Evolutionary conservation across 345 rosid genomes (phyloP).

Genomic region (Aquilaria yunnanensis): DNA sequence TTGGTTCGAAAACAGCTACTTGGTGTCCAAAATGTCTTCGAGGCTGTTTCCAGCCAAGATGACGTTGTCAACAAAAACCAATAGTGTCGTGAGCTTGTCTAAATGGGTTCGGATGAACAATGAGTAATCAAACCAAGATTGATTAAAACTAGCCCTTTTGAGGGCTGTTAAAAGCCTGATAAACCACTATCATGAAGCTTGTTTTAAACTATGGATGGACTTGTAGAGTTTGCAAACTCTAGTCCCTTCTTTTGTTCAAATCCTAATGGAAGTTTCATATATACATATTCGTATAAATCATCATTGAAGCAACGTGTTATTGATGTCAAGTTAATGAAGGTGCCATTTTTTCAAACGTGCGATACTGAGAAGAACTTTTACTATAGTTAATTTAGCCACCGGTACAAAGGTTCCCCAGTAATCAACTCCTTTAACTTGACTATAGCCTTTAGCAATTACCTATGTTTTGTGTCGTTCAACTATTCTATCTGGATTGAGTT

Average conservation of each 20-base stretch:
- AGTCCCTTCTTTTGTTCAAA: background rate
- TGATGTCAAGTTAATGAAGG: background rate
- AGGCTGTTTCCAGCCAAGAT: background rate
- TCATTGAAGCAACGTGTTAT: background rate
- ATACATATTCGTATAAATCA: background rate
- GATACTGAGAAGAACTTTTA: background rate
- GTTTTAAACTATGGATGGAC: background rate
- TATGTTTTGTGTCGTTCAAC: background rate
- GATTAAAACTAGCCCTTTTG: background rate
- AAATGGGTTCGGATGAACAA: background rate
- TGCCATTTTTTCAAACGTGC: background rate
- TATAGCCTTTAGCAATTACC: background rate
- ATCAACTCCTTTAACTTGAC: background rate
- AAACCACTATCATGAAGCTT: background rate
- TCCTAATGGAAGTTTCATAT: background rate
- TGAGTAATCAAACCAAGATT: background rate
- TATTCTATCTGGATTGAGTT: background rate
- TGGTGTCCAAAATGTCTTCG: background rate
- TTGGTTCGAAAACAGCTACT: background rate
- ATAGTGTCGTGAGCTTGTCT: background rate
- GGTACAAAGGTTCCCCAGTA: background rate
- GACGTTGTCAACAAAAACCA: slow-evolving; percentile 10
- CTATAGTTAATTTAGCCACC: background rate
- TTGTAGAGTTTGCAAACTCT: background rate
- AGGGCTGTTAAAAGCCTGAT: background rate